A percentile compares a stretch with the other conserved stretches of the same genome.
These are phyloP conservation scores for Tolypocladium ovalisporum DNA, from an alignment of 2,329 filamentous ascomycete genomes.

Conservation along the genomic window DNA sequence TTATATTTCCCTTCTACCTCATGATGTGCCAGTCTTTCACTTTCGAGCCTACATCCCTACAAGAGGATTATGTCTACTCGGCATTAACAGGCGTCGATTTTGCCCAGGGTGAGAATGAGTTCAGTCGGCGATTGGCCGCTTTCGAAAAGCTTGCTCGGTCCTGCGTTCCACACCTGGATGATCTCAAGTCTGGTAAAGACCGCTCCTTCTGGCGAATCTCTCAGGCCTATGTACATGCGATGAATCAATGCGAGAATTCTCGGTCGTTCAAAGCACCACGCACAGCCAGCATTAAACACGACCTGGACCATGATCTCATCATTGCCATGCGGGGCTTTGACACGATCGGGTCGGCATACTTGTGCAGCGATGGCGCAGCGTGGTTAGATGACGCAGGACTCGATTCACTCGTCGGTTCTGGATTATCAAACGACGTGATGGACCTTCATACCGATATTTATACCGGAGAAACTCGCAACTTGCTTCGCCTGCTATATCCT, in stretches of 20 bases:
- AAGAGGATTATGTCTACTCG: conserved; percentile 5
- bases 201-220: conserved; percentile 5
- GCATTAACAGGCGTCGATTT: conserved; percentile 4
- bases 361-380: conserved; percentile 5
- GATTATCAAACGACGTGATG: conserved; percentile 5
- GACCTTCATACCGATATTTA: conserved; percentile 5
- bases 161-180: conserved; percentile 2
- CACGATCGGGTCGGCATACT: conserved; percentile 4
- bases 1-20: conserved; percentile 6
- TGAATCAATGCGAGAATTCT: conserved; percentile 2
- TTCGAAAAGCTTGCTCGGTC: conserved; percentile 1
- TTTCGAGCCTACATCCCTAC: background rate
- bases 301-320: conserved; percentile 2
- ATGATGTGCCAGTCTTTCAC: conserved; percentile 6
- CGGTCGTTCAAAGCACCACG: background rate
- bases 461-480: conserved; percentile 4
- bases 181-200: conserved; percentile 2
- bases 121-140: background rate
- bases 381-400: conserved; percentile 4
- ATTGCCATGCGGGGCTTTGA: conserved; percentile 3
- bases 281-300: conserved; percentile 1
- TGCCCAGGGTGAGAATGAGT: conserved; percentile 2
- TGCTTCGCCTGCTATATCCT: conserved; percentile 4
- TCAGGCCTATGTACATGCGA: conserved; percentile 1
- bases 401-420: conserved; percentile 5